A percentile compares a stretch with the other conserved stretches of the same genome.
Conservation (phyloP, 2,329 filamentous ascomycete species). For the Phialocephala subalpina region DNA sequence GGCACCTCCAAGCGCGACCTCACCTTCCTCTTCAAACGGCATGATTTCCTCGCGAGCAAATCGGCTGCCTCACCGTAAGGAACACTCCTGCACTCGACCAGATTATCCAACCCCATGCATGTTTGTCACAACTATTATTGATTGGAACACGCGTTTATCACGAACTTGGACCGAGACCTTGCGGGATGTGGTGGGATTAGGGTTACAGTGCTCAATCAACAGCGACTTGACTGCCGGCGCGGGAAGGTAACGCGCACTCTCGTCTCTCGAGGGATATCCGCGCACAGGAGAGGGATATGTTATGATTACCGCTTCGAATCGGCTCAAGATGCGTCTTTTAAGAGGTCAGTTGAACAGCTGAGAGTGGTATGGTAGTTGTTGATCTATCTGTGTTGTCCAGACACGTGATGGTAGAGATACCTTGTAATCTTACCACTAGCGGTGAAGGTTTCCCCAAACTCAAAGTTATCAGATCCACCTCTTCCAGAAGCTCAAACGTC, state of each 20-base stretch:
- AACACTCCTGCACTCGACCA: not conserved
- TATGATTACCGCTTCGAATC: not conserved
- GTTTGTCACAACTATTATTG: not conserved
- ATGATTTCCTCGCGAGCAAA: not conserved
- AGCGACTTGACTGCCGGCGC: constrained; percentile 5
- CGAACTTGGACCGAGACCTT: not conserved
- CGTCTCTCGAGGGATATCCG: not conserved
- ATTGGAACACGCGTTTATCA: constrained; percentile 6
- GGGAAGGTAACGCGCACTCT: not conserved
- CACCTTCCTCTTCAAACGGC: not conserved
- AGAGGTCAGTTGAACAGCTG: not conserved
- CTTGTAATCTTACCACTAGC: too few relatives aligned
- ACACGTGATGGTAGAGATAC: not conserved
- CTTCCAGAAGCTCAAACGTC: too few relatives aligned
- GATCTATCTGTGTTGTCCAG: not conserved
- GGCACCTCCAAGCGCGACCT: not conserved
- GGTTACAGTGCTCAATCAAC: not conserved
- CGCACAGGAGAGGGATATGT: not conserved
- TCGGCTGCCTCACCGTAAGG: not conserved
- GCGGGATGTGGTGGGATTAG: not conserved
- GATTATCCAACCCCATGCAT: too few relatives aligned
- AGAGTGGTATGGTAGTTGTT: constrained; percentile 2
- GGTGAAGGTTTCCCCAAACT: too few relatives aligned
- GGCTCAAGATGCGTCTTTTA: not conserved
- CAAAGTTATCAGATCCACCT: too few relatives aligned